Percentiles rank a stretch among this genome's conserved stretches.
phyloP scores from a whole-genome alignment of 1,139 yeast species.

The Suhomyces terraborum region DNA sequence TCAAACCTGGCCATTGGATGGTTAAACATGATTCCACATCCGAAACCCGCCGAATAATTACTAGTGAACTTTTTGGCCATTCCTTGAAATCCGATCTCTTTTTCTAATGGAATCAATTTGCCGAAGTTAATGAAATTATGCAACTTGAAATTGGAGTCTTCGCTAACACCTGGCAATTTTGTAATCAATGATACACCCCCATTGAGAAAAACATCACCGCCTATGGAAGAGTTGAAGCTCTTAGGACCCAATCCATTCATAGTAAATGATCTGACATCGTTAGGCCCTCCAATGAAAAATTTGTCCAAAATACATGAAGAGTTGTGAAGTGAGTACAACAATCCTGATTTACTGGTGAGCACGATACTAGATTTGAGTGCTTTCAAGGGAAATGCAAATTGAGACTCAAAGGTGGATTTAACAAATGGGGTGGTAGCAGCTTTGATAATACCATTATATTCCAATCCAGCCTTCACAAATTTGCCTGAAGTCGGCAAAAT shows the following conservation, averaged over 20 bases:
- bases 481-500: constrained; percentile 63
- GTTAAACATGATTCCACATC: constrained; percentile 76
- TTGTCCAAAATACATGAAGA: constrained; percentile 61
- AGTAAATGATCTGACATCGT: constrained; percentile 75
- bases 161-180: constrained; percentile 58
- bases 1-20: constrained; percentile 93
- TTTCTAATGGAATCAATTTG: constrained; percentile 48
- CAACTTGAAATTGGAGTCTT: constrained; percentile 63
- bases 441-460: constrained; percentile 51
- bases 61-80: constrained; percentile 26
- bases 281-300: constrained; percentile 70
- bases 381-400: constrained; percentile 31
- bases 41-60: constrained; percentile 57
- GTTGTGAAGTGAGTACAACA: constrained; percentile 40
- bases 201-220: constrained; percentile 77
- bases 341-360: constrained; percentile 53
- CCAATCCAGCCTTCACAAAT: constrained; percentile 54
- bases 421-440: constrained; percentile 36
- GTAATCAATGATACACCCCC: constrained; percentile 72
- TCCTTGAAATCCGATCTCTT: background rate
- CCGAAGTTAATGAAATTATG: constrained; percentile 80
- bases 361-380: constrained; percentile 36
- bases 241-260: constrained; percentile 88
- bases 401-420: constrained; percentile 52
- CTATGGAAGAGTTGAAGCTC: constrained; percentile 58